Conservation (phyloP, 2,329 filamentous ascomycete species). For the Diaporthe ilicicola region DNA sequence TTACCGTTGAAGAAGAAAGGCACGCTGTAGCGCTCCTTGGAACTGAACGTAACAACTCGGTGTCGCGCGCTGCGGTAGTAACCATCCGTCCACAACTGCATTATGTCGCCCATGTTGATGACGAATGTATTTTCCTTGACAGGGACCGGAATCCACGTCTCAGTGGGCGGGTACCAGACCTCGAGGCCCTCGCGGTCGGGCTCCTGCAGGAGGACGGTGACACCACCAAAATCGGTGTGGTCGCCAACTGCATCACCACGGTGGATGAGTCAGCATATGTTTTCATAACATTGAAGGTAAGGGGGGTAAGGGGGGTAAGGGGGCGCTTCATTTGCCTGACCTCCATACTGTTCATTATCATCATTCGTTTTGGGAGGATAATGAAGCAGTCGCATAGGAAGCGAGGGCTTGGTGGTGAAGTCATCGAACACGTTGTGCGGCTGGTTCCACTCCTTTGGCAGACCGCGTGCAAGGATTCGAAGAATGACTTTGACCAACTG, state of each 20-base stretch:
- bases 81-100: conserved; percentile 34
- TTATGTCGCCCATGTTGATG: conserved; percentile 39
- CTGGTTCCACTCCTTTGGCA: neutral
- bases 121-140: conserved; percentile 36
- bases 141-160: conserved; percentile 36
- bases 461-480: neutral
- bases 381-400: neutral
- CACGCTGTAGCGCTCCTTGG: conserved; percentile 20
- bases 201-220: conserved; percentile 40
- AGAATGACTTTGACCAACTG: conserved; percentile 1
- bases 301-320: no score
- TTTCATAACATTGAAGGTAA: no score
- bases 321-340: neutral
- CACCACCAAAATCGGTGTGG: conserved; percentile 40
- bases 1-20: conserved; percentile 41
- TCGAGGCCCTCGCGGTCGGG: conserved; percentile 38
- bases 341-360: conserved; percentile 21
- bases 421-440: neutral
- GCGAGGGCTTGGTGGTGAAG: neutral
- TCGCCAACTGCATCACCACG: conserved; percentile 36
- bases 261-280: no score
- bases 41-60: conserved; percentile 30
- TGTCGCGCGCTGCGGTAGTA: conserved; percentile 36
- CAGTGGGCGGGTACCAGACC: conserved; percentile 34
- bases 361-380: neutral